Evolutionary conservation across 768 basidiomycete genomes (phyloP).

Genomic region (Suillus weaverae): DNA sequence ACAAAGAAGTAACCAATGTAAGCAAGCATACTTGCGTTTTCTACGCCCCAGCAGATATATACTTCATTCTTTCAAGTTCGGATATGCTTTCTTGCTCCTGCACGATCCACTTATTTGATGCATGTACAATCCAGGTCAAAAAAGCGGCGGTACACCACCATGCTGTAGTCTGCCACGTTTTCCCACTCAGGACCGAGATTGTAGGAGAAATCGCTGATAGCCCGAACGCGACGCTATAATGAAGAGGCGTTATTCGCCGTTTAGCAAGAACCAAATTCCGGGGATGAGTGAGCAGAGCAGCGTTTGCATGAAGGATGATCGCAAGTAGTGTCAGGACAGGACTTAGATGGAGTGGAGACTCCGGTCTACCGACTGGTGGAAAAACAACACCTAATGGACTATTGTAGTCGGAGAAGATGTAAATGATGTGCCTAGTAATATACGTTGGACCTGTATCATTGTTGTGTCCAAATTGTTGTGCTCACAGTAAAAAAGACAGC

Average conservation of each 20-base stretch:
- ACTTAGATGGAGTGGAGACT: conserved; percentile 44
- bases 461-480: not conserved
- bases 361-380: conserved; percentile 26
- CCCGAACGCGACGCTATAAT: conserved; percentile 31
- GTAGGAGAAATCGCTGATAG: conserved; percentile 50
- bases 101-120: conserved; percentile 44
- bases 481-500: conserved; percentile 50
- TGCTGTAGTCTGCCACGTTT: conserved; percentile 51
- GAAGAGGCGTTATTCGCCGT: conserved; percentile 31
- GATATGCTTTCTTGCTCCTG: conserved; percentile 47
- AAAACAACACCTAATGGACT: conserved; percentile 52
- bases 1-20: not conserved
- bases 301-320: conserved; percentile 51
- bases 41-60: conserved; percentile 54
- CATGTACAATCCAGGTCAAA: conserved; percentile 47
- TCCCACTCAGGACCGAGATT: conserved; percentile 46
- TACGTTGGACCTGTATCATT: conserved; percentile 11
- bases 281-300: conserved; percentile 44
- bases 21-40: not conserved
- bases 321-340: conserved; percentile 48
- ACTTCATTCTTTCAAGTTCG: conserved; percentile 53
- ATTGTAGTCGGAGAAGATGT: conserved; percentile 41
- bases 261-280: conserved; percentile 29
- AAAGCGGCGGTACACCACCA: conserved; percentile 53
- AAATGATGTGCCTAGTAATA: conserved; percentile 46